Percentiles rank a stretch among this genome's conserved stretches.
Evolutionary conservation across 257 asterid genomes (phyloP).

Genomic region (Schizonepeta tenuifolia): DNA sequence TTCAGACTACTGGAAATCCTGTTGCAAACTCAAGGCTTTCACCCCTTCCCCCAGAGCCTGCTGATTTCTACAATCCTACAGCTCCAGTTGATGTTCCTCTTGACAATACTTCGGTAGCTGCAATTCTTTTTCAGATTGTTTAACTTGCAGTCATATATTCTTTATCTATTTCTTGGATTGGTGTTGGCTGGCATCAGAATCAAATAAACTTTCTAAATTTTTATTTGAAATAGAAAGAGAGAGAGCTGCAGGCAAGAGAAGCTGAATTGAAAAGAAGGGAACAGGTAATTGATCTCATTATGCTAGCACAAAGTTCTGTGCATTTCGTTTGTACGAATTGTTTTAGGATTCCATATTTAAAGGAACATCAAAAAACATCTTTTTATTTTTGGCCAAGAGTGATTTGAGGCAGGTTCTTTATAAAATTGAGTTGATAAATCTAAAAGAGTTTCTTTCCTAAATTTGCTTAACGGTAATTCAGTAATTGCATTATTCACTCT

Average conservation of each 20-base stretch:
- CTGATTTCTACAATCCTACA: slow-evolving; percentile 85
- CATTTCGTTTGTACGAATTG: neutral
- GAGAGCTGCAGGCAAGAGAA: slow-evolving; percentile 91
- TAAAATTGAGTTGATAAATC: neutral
- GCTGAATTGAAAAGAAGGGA: slow-evolving; percentile 86
- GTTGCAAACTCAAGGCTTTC: slow-evolving; percentile 83
- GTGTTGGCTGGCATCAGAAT: slow-evolving; percentile 33
- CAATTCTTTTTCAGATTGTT: slow-evolving; percentile 18
- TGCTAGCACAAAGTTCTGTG: slow-evolving; percentile 12
- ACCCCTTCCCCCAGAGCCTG: slow-evolving; percentile 99
- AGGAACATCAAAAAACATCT: neutral
- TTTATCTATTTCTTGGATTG: neutral
- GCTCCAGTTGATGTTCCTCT: slow-evolving; percentile 87
- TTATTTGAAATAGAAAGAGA: slow-evolving; percentile 91
- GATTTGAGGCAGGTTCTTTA: slow-evolving; percentile 15
- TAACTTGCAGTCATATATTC: slow-evolving; percentile 3
- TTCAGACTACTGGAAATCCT: slow-evolving; percentile 70
- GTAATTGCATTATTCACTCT: neutral
- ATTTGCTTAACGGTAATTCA: slow-evolving; percentile 5
- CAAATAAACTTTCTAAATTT: slow-evolving; percentile 27
- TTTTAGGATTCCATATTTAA: neutral
- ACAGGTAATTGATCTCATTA: slow-evolving; percentile 56
- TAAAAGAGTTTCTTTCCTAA: neutral
- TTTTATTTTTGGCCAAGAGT: neutral
- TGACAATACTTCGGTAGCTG: slow-evolving; percentile 68